Base-by-base conservation (phyloP, 345 rosid species). In the Physaria fendleri region DNA sequence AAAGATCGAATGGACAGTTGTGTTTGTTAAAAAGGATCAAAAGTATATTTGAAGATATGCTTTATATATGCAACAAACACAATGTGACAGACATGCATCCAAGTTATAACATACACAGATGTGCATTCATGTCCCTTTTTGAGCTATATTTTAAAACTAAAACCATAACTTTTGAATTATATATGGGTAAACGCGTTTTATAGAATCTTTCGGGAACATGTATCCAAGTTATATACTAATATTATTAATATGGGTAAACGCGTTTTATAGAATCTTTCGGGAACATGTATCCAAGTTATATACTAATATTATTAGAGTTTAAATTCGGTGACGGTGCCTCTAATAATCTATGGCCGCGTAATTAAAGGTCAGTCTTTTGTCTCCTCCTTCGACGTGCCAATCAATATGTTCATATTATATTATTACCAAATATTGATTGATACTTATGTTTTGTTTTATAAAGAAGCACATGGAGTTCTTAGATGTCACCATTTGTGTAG, bases 201-300 rank as follows among this genome's bases (percentile, higher is more conserved):
- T 13, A 68, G 72, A 68, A 68, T 68, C 60, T 68, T 52, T 68
- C n/a, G 9, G 72, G 72, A 62, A 68, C 73, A 60, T 68, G 67
- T 54, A 59, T 68, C 61, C 47, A 52, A 68, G 61, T 57, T 56
- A 47, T 47, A 47, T 24, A 12, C 11, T 54, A 37, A n/a, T n/a
- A n/a, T n/a, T n/a, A n/a, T n/a, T 66, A 33, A n/a, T n/a, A 68
- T 60, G 34, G 62, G 35, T 8, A 35, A 12, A 68, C 73, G 56
- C 66, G 73, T 68, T 58, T 59, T 20, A 20, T 13, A 68, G 72
- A 68, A 68, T 68, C 60, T 68, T 52, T 68, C n/a, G 9, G 72
- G 72, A 62, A 68, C 73, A 60, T 68, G 67, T 54, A 59, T 68
- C 61, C 47, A 52, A 68, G 61, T 57, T 56, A 47, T 47, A 47